These are phyloP conservation scores for Ascochyta koolunga DNA, from an alignment of 2,329 filamentous ascomycete species.

Conservation along the genomic window DNA sequence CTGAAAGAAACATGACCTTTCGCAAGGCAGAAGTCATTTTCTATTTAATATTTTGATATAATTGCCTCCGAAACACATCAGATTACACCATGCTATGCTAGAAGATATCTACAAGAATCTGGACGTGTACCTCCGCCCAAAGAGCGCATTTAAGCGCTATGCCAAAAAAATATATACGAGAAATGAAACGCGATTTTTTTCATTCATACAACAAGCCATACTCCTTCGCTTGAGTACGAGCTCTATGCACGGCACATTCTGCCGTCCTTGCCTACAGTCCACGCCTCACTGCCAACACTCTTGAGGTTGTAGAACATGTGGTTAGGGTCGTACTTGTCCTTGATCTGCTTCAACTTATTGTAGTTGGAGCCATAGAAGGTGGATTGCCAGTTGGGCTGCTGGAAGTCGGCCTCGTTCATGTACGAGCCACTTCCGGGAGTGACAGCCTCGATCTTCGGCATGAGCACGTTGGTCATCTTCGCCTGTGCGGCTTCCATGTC, in stretches of 20 bases:
- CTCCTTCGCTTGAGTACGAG: neutral
- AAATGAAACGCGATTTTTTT: neutral
- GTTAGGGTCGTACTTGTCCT: constrained; percentile 27
- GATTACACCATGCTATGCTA: constrained; percentile 13
- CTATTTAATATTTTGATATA: neutral
- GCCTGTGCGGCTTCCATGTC: constrained; percentile 17
- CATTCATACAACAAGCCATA: too few species aligned
- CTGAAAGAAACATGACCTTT: too few species aligned
- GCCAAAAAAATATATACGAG: neutral
- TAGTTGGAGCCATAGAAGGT: constrained; percentile 60
- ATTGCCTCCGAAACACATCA: constrained; percentile 50
- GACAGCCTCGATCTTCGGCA: constrained; percentile 31
- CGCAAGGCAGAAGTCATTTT: too few species aligned
- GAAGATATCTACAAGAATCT: constrained; percentile 5
- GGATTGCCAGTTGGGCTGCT: constrained; percentile 30
- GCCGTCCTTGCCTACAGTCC: constrained; percentile 19
- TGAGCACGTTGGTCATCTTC: constrained; percentile 29
- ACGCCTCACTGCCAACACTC: constrained; percentile 27
- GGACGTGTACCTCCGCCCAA: neutral
- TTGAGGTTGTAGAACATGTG: constrained; percentile 29
- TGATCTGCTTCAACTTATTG: constrained; percentile 51
- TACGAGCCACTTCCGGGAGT: constrained; percentile 35
- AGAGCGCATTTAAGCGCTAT: neutral
- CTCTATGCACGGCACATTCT: constrained; percentile 19
- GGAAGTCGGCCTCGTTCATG: constrained; percentile 39